phyloP scores from a whole-genome alignment of 148 eudicot genomes.

The Fagopyrum esculentum region DNA sequence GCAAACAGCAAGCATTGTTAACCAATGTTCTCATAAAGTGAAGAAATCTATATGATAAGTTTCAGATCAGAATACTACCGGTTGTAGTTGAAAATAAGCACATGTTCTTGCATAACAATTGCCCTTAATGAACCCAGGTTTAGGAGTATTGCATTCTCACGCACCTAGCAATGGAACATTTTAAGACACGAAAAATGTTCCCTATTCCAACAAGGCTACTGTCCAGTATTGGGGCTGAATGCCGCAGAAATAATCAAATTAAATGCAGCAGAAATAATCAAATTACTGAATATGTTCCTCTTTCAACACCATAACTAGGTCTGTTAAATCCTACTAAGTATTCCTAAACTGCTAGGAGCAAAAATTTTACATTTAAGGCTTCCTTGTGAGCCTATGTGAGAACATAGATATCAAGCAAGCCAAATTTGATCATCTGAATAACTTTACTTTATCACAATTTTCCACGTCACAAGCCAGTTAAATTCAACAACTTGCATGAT shows the following conservation, averaged over 20 bases:
- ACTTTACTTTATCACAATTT: not conserved
- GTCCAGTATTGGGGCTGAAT: not conserved
- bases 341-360: not conserved
- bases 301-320: not conserved
- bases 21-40: slow-evolving; percentile 2
- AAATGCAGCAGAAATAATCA: not conserved
- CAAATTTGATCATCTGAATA: not conserved
- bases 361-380: too few species aligned
- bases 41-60: not conserved
- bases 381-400: not conserved
- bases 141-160: slow-evolving; percentile 77
- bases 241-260: not conserved
- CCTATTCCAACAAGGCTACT: not conserved
- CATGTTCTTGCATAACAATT: slow-evolving; percentile 87
- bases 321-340: not conserved
- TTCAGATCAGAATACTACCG: slow-evolving; percentile 33
- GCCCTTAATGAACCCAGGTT: slow-evolving; percentile 91
- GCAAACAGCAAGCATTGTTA: slow-evolving; percentile 14
- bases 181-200: not conserved
- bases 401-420: not conserved
- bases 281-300: not conserved
- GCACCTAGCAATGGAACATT: slow-evolving; percentile 43
- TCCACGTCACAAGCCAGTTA: not conserved
- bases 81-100: slow-evolving; percentile 82
- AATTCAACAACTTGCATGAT: not conserved